Evolutionary conservation across 176 grass and related monocot genomes (phyloP), one percentile per base, ranked within the genome.

Genomic region (Avena insularis): DNA sequence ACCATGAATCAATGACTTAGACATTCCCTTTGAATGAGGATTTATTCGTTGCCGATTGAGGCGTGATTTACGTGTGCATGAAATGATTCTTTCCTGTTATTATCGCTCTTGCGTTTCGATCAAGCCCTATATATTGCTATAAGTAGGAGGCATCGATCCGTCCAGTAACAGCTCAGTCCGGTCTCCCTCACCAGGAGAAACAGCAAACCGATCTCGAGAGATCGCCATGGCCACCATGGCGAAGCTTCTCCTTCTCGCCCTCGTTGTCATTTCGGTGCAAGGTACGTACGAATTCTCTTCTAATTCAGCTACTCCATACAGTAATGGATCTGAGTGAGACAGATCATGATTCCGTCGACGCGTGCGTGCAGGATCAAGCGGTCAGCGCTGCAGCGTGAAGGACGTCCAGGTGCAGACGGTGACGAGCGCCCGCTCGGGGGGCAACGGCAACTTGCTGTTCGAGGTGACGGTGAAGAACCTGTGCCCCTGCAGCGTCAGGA

Each of bases 401-500:
- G 92, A 72, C 83, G 76, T 97, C 76, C 31, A 89, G 70, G 90
- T 97, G 21, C 35, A 89, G 79, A 93, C 91, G 20, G 67, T 63
- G 7, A 43, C 40, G 5, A 94, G 90, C 86, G 84, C 62, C 25
- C 25, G 62, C 13, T 65, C 62, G 82, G 0, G 83, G 88, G 64
- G 48, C 21, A 76, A 75, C 11, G 83, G 53, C 15, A 90, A 97
- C 35, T 73, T 62, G 2, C 59, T 92, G n/a, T 94, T 97, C 11
- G 77, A 85, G 82, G 94, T 94, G 65, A 64, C 77, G 83, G 88
- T 94, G 77, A 97, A 83, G 90, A 97, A 97, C 82, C 15, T 64
- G 62, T 97, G 94, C 71, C 19, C 79, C 0, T 94, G 94, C 90
- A 54, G 78, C 17, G 56, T 97, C 48, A 79, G 35, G 86, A 79